These are phyloP conservation scores for Tanacetum coccineum DNA, from an alignment of 129 eudicot genomes.

Conservation along the genomic window DNA sequence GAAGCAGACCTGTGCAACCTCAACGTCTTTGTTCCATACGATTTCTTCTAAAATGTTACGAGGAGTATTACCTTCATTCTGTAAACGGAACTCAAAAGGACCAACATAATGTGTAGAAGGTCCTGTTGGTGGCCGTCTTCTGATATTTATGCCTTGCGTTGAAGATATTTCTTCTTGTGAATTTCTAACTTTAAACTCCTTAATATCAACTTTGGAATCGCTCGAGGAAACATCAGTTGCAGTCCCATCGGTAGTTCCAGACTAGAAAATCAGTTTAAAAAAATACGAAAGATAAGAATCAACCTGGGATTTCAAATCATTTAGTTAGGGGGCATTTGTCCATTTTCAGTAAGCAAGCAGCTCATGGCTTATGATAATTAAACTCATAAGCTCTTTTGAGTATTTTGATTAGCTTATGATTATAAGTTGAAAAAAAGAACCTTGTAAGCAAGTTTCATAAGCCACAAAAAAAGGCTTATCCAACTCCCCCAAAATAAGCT, in stretches of 20 bases:
- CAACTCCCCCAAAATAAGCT: too few species aligned
- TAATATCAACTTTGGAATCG: conserved; percentile 38
- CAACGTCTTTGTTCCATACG: conserved; percentile 81
- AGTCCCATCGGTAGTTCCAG: conserved; percentile 44
- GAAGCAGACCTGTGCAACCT: conserved; percentile 62
- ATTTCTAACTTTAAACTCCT: conserved; percentile 43
- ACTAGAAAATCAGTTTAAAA: conserved; percentile 25
- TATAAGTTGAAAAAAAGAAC: too few species aligned
- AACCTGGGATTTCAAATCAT: not conserved
- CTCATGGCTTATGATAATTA: too few species aligned
- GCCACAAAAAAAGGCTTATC: too few species aligned
- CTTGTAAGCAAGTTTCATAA: too few species aligned
- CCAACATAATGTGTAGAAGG: conserved; percentile 84
- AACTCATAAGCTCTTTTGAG: too few species aligned
- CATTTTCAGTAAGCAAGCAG: too few species aligned
- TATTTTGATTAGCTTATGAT: too few species aligned
- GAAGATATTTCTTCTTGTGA: conserved; percentile 22
- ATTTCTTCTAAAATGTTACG: conserved; percentile 92
- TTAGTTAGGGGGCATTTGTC: not conserved
- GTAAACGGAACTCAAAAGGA: conserved; percentile 76
- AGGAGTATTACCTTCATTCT: conserved; percentile 80
- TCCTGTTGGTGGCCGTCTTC: conserved; percentile 79
- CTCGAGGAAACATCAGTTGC: conserved; percentile 25
- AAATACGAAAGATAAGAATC: not conserved
- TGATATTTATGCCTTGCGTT: conserved; percentile 57